Base-by-base conservation (phyloP, 768 basidiomycete species). In the Psilocybe subaeruginosa region DNA sequence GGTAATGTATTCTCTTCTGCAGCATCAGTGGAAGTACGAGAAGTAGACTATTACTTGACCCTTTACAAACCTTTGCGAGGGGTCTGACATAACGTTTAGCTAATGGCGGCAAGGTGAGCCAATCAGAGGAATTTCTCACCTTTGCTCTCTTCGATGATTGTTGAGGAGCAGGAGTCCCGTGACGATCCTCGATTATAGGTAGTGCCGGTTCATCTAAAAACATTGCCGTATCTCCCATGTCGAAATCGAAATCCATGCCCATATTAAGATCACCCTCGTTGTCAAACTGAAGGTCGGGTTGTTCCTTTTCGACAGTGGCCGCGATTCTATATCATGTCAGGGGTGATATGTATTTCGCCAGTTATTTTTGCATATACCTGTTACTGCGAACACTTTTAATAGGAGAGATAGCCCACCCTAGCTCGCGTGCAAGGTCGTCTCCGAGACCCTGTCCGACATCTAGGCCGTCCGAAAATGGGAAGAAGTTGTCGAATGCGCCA, bases 391-490 rank as follows among this genome's bases (percentile, higher is more conserved):
- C 53, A 49, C 67, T 68, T 46, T 74, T 75, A 5, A 59, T 67
- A 7, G 74, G 74, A 48, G 75, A 77, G 19, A 60, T 69, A 17
- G 80, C 85, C 90, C 91, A 92, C 31, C 91, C 92, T 2, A 93
- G 78, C 66, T 93, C 91, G 62, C 79, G 81, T 7, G 88, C 90
- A 29, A 93, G 76, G 66, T 93, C 92, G 49, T 91, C 90, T 3
- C 87, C 90, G 16, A 93, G 72, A 19, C 67, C 70, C 37, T 82
- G 86, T 6, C 78, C 82, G 16, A 88, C 68, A 61, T 85, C 89
- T 23, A 87, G 67, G 19, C 78, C 86, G 56, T 85, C 89, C 17
- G 82, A 79, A 8, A 78, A 72, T 2, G 68, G 74, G 54, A 88
- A 81, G 41, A 84, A 77, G 45, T 84, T 80, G n/a, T 48, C 46